Evolutionary conservation across 306 rosid species (phyloP).

Genomic region (Begonia masoniana): DNA sequence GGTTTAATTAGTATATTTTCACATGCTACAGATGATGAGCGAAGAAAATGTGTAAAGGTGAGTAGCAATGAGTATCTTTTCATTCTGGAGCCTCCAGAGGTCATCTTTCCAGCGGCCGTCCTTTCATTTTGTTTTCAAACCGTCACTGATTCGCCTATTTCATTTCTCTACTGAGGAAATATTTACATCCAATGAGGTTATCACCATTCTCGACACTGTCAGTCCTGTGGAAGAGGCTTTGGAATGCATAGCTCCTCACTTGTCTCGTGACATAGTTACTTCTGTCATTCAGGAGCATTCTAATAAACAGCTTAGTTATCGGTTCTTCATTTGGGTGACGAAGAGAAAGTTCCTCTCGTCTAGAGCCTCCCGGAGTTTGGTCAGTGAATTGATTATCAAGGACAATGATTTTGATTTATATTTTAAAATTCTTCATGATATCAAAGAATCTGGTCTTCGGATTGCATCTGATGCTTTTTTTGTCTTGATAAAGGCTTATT

Average conservation of each 20-base stretch:
- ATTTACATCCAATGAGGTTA: slow-evolving; percentile 14
- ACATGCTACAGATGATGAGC: no score
- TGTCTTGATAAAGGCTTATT: slow-evolving; percentile 29
- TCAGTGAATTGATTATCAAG: slow-evolving; percentile 15
- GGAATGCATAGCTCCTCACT: slow-evolving; percentile 4
- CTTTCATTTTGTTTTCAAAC: slow-evolving; percentile 6
- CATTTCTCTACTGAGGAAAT: slow-evolving; percentile 8
- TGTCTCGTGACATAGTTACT: slow-evolving; percentile 5
- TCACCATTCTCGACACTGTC: slow-evolving; percentile 15
- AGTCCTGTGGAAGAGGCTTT: slow-evolving; percentile 9
- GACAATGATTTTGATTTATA: slow-evolving; percentile 33
- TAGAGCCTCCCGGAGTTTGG: slow-evolving; percentile 9
- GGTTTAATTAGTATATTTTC: no score
- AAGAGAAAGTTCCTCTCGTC: slow-evolving; percentile 12
- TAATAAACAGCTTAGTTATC: slow-evolving; percentile 15
- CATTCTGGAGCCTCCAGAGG: no score
- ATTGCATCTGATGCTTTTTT: slow-evolving; percentile 29
- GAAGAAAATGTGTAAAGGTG: no score
- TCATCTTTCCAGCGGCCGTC: no score
- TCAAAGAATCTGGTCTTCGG: slow-evolving; percentile 26
- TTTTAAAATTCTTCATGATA: slow-evolving; percentile 37
- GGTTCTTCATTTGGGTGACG: slow-evolving; percentile 61
- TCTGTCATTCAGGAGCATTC: slow-evolving; percentile 16
- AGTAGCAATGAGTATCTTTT: no score
- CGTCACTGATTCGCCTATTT: slow-evolving; percentile 10